A percentile compares a stretch with the other conserved stretches of the same genome.
Conservation (phyloP, 2,329 filamentous ascomycete species). For the Botrytis hyacinthi region DNA sequence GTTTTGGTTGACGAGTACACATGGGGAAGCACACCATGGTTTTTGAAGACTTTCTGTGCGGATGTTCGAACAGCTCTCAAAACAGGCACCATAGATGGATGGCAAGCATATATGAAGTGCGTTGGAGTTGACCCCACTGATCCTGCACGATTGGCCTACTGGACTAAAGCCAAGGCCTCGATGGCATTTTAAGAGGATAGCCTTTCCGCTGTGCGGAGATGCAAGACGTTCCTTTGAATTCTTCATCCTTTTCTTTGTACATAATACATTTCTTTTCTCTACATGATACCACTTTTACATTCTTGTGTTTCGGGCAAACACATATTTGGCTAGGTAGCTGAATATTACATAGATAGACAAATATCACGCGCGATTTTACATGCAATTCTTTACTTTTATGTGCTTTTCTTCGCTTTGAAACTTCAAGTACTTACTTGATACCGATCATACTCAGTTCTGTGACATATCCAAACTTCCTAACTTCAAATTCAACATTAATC, state of each 20-base stretch:
- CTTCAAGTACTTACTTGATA: neutral
- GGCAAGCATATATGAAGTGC: slow-evolving; percentile 53
- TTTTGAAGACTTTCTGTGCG: slow-evolving; percentile 53
- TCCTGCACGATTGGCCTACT: slow-evolving; percentile 47
- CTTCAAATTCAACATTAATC: neutral
- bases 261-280: neutral
- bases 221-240: neutral
- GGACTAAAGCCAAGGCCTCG: slow-evolving; percentile 47
- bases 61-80: slow-evolving; percentile 46
- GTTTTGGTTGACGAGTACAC: slow-evolving; percentile 50
- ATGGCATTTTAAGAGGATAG: slow-evolving; percentile 24
- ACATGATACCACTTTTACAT: neutral
- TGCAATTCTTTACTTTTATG: neutral
- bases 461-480: neutral
- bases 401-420: too few relatives aligned
- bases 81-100: slow-evolving; percentile 47
- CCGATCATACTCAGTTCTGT: neutral
- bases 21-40: slow-evolving; percentile 63
- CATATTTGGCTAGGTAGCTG: too few relatives aligned
- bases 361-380: neutral
- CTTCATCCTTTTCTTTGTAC: neutral
- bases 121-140: slow-evolving; percentile 49
- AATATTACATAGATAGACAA: neutral
- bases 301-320: neutral
- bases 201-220: neutral